Conservation (phyloP, 352 stramenopile genomes). For the Phytophthora niederhauseri region DNA sequence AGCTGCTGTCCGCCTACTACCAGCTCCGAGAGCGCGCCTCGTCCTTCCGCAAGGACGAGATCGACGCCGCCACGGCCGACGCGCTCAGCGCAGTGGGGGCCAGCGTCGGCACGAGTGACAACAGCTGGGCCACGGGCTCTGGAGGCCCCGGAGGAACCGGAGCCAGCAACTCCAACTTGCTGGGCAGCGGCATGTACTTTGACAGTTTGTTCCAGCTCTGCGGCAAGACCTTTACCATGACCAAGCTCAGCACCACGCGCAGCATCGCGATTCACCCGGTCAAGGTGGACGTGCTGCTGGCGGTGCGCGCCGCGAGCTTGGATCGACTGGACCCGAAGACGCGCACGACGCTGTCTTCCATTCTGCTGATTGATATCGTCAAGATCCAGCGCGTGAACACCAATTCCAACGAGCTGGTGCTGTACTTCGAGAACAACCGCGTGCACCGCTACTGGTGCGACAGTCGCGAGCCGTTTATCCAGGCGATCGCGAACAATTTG, state of each 20-base stretch:
- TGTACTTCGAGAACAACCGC: conserved; percentile 90
- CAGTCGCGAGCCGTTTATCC: conserved; percentile 86
- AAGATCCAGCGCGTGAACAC: conserved; percentile 88
- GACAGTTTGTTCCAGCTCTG: conserved; percentile 88
- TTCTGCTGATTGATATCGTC: conserved; percentile 88
- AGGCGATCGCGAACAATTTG: conserved; percentile 87
- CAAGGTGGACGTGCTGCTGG: conserved; percentile 75
- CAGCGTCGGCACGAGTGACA: conserved; percentile 38
- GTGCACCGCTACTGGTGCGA: conserved; percentile 90
- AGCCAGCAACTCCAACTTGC: conserved; percentile 24
- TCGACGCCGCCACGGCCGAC: conserved; percentile 53
- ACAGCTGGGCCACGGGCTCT: conserved; percentile 34
- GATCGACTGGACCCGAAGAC: conserved; percentile 75
- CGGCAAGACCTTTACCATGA: conserved; percentile 86
- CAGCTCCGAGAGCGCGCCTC: conserved; percentile 81
- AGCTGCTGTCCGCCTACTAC: conserved; percentile 88
- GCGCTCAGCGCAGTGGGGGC: conserved; percentile 47
- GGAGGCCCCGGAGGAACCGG: conserved; percentile 20
- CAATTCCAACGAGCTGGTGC: conserved; percentile 82
- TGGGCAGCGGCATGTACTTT: conserved; percentile 84
- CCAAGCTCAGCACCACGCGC: conserved; percentile 82
- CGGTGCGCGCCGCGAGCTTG: conserved; percentile 77
- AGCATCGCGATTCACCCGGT: conserved; percentile 71
- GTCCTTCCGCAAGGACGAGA: conserved; percentile 67
- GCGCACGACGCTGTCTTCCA: conserved; percentile 75